phyloP scores from a whole-genome alignment of 208 protist species.

The Wallacemonas rigidus region DNA sequence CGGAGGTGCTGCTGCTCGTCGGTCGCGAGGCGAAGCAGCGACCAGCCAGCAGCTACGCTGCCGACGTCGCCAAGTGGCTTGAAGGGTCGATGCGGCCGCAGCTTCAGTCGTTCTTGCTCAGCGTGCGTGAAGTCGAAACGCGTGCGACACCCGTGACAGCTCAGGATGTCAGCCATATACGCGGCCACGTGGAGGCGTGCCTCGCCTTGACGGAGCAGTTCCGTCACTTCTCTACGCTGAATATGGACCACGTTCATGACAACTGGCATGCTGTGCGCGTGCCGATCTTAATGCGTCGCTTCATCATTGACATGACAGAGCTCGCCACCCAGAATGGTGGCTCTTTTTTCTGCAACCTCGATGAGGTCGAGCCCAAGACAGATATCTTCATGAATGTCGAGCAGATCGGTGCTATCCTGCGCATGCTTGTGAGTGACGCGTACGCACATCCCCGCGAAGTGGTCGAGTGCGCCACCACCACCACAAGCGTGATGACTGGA shows the following conservation, averaged over 20 bases:
- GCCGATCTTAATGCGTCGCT: slow-evolving; percentile 48
- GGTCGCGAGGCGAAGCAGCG: slow-evolving; percentile 73
- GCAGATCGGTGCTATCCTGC: slow-evolving; percentile 53
- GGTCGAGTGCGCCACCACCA: not conserved
- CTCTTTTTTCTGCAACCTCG: slow-evolving; percentile 60
- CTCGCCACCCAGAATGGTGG: slow-evolving; percentile 30
- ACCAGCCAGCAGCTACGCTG: slow-evolving; percentile 64
- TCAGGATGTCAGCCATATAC: slow-evolving; percentile 59
- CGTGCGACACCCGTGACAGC: slow-evolving; percentile 54
- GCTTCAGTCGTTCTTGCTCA: slow-evolving; percentile 62
- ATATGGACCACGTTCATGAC: slow-evolving; percentile 77
- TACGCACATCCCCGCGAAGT: slow-evolving; percentile 10
- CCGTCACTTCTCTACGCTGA: slow-evolving; percentile 66
- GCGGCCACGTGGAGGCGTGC: slow-evolving; percentile 74
- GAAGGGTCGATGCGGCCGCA: slow-evolving; percentile 72
- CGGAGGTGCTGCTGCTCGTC: slow-evolving; percentile 82
- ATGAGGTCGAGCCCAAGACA: slow-evolving; percentile 44
- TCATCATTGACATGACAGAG: slow-evolving; percentile 42
- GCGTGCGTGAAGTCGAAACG: slow-evolving; percentile 58
- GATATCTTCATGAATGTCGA: slow-evolving; percentile 82
- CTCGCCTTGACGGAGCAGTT: slow-evolving; percentile 70
- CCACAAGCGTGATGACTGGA: too few relatives aligned
- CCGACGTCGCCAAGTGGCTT: slow-evolving; percentile 77
- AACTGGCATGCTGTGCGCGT: slow-evolving; percentile 74
- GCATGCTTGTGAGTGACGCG: slow-evolving; percentile 42